Conservation (phyloP, 345 rosid species). For the Carallia pectinifolia region DNA sequence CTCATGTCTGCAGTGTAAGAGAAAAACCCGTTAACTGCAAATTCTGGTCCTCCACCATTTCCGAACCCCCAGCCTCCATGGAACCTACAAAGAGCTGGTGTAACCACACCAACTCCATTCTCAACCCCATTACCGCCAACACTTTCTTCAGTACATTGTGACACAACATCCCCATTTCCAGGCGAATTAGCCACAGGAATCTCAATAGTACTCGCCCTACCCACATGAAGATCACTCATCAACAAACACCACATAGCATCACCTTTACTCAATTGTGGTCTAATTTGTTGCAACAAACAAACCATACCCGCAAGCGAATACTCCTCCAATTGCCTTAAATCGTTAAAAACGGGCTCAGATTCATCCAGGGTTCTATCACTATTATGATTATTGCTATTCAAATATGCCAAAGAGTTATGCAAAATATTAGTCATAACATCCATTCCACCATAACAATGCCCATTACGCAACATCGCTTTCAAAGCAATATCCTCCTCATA, state of each 20-base stretch:
- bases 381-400: slow-evolving; percentile 43
- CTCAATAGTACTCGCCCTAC: slow-evolving; percentile 67
- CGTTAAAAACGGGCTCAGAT: slow-evolving; percentile 53
- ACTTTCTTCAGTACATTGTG: slow-evolving; percentile 35
- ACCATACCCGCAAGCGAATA: slow-evolving; percentile 79
- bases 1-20: slow-evolving; percentile 42
- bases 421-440: slow-evolving; percentile 77
- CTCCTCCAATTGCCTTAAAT: slow-evolving; percentile 77
- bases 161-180: slow-evolving; percentile 22
- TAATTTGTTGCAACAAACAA: slow-evolving; percentile 81
- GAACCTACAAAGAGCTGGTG: slow-evolving; percentile 65
- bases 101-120: slow-evolving; percentile 40
- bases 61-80: slow-evolving; percentile 93
- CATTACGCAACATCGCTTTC: slow-evolving; percentile 71
- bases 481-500: slow-evolving; percentile 73
- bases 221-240: slow-evolving; percentile 89
- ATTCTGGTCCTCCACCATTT: slow-evolving; percentile 51
- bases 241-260: slow-evolving; percentile 98
- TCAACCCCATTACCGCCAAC: slow-evolving; percentile 38
- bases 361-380: slow-evolving; percentile 45
- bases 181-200: slow-evolving; percentile 40
- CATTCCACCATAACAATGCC: slow-evolving; percentile 86
- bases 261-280: slow-evolving; percentile 78
- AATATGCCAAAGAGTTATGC: slow-evolving; percentile 69
- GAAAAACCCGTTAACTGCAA: slow-evolving; percentile 51